Evolutionary conservation across 352 stramenopile species (phyloP), one percentile per base, ranked within the genome.

Genomic region (Elongisporangium undulatum): DNA sequence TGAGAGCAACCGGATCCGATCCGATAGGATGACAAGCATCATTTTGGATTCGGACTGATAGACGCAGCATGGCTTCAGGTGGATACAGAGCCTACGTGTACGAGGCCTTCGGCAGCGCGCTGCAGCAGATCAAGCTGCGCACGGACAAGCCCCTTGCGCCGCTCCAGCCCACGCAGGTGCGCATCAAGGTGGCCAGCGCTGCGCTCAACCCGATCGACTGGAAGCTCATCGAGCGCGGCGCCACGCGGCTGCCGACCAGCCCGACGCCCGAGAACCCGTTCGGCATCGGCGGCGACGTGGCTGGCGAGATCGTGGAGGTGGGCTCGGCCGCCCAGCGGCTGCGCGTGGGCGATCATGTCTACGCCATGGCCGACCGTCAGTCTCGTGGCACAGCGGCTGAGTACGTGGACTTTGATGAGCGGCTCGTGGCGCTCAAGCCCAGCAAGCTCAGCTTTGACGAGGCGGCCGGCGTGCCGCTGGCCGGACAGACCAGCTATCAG

Each of bases 401-500:
- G 55, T 80, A 75, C 52, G 61, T 75, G 3, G 59, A 75, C 38
- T 72, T 75, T n/a, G 67, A 70, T 45, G 63, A 72, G 24, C 53
- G 69, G 24, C 66, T 79, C 56, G 59, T 87, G 38, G 75, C 74
- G 8, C 67, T 75, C 41, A 87, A 89, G 50, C 77, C 81, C 16
- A 55, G 66, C 12, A 78, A 67, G 20, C 45, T 89, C 15, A 66
- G 62, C 17, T 87, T 87, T 63, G 66, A 77, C 12, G 59, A 90
- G 61, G 77, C 74, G 13, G 84, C 81, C n/a, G 77, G 80, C 22
- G 56, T 93, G 15, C 66, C 69, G 39, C 68, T 75, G 22, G 71
- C 69, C 0, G 79, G 80, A 50, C 55, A 90, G 45, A 89, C 81
- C 1, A 83, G 76, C 21, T 75, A 88, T 55, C 79, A 92, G 61